Percentiles rank a stretch among this genome's conserved stretches.
Conservation (phyloP, 371 early-diverging fungal genomes). For the Phascolomyces articulosus region DNA sequence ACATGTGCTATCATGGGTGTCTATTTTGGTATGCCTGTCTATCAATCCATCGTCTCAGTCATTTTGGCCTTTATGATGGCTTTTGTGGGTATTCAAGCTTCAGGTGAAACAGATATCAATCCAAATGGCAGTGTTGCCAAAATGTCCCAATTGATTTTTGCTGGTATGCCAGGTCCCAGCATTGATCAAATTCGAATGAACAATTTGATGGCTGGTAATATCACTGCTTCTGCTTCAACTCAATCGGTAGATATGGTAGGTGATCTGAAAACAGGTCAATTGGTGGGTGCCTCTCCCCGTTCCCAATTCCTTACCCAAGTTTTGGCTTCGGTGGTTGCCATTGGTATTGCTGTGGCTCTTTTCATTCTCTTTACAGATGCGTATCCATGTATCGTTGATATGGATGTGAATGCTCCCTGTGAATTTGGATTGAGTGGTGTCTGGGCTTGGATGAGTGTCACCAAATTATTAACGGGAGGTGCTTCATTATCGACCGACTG, state of each 20-base stretch:
- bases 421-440: slow-evolving; percentile 65
- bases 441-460: slow-evolving; percentile 67
- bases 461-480: slow-evolving; percentile 58
- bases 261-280: slow-evolving; percentile 68
- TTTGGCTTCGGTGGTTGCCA: slow-evolving; percentile 62
- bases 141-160: slow-evolving; percentile 65
- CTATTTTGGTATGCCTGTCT: slow-evolving; percentile 61
- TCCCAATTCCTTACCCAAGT: slow-evolving; percentile 68
- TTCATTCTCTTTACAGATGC: slow-evolving; percentile 66
- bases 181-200: slow-evolving; percentile 43
- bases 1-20: slow-evolving; percentile 62
- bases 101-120: slow-evolving; percentile 73
- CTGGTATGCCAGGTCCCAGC: slow-evolving; percentile 50
- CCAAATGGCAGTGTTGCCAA: slow-evolving; percentile 66
- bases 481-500: slow-evolving; percentile 45
- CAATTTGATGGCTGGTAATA: slow-evolving; percentile 66
- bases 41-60: slow-evolving; percentile 60
- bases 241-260: slow-evolving; percentile 72
- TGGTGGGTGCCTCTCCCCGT: slow-evolving; percentile 63
- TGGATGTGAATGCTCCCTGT: slow-evolving; percentile 36
- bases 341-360: slow-evolving; percentile 57
- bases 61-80: slow-evolving; percentile 71
- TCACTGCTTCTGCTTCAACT: slow-evolving; percentile 60
- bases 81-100: slow-evolving; percentile 72
- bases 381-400: slow-evolving; percentile 58